These are phyloP conservation scores for Solanum appendiculatum DNA, from an alignment of 257 asterid genomes.

Conservation along the genomic window DNA sequence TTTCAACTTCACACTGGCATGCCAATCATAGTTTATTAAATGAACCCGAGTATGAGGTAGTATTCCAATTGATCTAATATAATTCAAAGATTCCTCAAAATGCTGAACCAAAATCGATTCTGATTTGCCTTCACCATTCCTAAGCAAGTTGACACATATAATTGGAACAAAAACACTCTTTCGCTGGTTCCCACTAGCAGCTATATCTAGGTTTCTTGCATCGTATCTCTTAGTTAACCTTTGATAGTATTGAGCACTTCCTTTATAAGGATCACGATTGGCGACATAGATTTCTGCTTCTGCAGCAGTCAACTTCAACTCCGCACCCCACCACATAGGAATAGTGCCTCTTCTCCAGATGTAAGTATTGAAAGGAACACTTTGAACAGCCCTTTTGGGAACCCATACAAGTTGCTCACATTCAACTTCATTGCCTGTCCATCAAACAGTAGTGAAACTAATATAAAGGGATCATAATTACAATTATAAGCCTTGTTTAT, in stretches of 20 bases:
- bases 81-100: slow-evolving; percentile 85
- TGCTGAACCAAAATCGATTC: slow-evolving; percentile 88
- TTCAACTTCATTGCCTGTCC: slow-evolving; percentile 96
- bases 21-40: slow-evolving; percentile 98
- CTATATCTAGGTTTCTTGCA: slow-evolving; percentile 57
- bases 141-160: slow-evolving; percentile 81
- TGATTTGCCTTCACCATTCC: slow-evolving; percentile 90
- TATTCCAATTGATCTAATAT: slow-evolving; percentile 60
- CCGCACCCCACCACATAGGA: slow-evolving; percentile 99
- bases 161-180: slow-evolving; percentile 84
- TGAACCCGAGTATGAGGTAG: slow-evolving; percentile 78
- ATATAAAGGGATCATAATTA: background rate
- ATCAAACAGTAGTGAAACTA: slow-evolving; percentile 12
- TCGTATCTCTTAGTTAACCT: slow-evolving; percentile 92
- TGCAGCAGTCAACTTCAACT: slow-evolving; percentile 90
- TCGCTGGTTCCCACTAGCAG: slow-evolving; percentile 51
- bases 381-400: slow-evolving; percentile 66
- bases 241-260: slow-evolving; percentile 82
- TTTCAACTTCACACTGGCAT: slow-evolving; percentile 86
- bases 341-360: slow-evolving; percentile 99
- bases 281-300: slow-evolving; percentile 98
- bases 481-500: background rate
- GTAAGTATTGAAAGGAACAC: slow-evolving; percentile 84
- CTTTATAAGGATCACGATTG: slow-evolving; percentile 82
- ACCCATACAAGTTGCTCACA: slow-evolving; percentile 97